Percentiles rank a stretch among this genome's conserved stretches.
phyloP scores from a whole-genome alignment of 805 yeast genomes.

The Starmerella khaoyaiensis region DNA sequence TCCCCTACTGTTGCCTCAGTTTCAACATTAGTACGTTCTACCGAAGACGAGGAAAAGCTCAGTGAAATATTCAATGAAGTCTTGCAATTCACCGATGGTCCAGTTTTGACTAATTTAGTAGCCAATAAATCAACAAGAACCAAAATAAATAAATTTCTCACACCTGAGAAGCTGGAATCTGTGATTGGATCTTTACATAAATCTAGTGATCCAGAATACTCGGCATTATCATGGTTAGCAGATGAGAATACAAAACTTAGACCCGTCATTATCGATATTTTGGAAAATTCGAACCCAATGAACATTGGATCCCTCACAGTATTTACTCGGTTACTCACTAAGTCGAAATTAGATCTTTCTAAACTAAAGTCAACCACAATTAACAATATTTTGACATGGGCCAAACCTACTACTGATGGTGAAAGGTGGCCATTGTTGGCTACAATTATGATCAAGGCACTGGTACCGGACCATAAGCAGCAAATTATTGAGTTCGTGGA shows the following conservation, averaged over 20 bases:
- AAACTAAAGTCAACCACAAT: neutral
- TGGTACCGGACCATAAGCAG: conserved; percentile 3
- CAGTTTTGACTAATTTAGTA: conserved; percentile 17
- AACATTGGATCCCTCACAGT: conserved; percentile 7
- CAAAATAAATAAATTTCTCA: conserved; percentile 10
- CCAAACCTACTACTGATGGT: neutral
- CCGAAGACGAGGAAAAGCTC: conserved; percentile 5
- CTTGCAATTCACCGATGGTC: conserved; percentile 15
- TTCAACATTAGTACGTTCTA: conserved; percentile 7
- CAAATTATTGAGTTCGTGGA: conserved; percentile 4
- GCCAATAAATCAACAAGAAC: conserved; percentile 15
- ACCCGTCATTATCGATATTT: conserved; percentile 8
- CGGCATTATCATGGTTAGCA: conserved; percentile 19
- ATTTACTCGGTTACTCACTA: conserved; percentile 7
- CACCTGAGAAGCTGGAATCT: conserved; percentile 7
- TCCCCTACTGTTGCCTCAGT: conserved; percentile 11
- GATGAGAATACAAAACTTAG: conserved; percentile 12
- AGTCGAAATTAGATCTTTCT: conserved; percentile 4
- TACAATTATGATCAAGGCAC: conserved; percentile 8
- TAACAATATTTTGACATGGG: conserved; percentile 2
- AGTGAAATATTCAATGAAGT: conserved; percentile 10
- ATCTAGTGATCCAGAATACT: conserved; percentile 18
- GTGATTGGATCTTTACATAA: conserved; percentile 7
- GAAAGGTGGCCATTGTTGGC: conserved; percentile 9
- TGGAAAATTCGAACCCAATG: neutral